phyloP scores from a whole-genome alignment of 1,284 basidiomycete species.

The Somion occarium region DNA sequence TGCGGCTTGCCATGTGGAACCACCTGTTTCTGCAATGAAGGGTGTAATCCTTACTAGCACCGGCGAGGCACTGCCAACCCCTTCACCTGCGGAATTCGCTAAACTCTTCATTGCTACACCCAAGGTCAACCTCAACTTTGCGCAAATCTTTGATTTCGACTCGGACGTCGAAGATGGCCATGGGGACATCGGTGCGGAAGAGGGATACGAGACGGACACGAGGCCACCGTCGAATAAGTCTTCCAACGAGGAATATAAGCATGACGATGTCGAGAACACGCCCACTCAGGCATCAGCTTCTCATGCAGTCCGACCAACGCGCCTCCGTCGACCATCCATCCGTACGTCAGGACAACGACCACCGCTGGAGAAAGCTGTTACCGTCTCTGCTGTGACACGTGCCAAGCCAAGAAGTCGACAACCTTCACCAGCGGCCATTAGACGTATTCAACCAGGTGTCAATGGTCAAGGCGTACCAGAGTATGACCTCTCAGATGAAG shows the following conservation, averaged over 20 bases:
- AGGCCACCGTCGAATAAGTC: conserved; percentile 8
- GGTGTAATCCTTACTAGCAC: conserved; percentile 74
- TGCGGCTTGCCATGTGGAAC: not conserved
- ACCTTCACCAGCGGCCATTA: not conserved
- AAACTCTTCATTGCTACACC: conserved; percentile 63
- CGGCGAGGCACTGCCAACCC: conserved; percentile 65
- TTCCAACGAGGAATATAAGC: conserved; percentile 6
- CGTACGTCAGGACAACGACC: not conserved
- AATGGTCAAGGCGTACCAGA: conserved; percentile 25
- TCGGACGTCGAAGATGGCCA: conserved; percentile 33
- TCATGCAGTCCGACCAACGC: conserved; percentile 17
- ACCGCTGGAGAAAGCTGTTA: too few relatives aligned
- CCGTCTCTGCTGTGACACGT: too few relatives aligned
- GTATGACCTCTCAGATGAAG: conserved; percentile 72
- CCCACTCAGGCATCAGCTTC: conserved; percentile 12
- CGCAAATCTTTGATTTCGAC: conserved; percentile 67
- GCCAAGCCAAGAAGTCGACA: too few relatives aligned
- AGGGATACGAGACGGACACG: conserved; percentile 21
- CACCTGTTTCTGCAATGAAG: conserved; percentile 63
- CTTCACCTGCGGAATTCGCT: conserved; percentile 56
- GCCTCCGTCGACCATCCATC: conserved; percentile 30
- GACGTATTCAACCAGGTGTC: not conserved
- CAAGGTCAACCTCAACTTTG: conserved; percentile 63
- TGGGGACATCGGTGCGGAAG: conserved; percentile 2
- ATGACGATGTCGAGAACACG: conserved; percentile 19